A percentile compares a stretch with the other conserved stretches of the same genome.
Conservation (phyloP, 306 rosid genomes). For the Phaseolus lunatus region DNA sequence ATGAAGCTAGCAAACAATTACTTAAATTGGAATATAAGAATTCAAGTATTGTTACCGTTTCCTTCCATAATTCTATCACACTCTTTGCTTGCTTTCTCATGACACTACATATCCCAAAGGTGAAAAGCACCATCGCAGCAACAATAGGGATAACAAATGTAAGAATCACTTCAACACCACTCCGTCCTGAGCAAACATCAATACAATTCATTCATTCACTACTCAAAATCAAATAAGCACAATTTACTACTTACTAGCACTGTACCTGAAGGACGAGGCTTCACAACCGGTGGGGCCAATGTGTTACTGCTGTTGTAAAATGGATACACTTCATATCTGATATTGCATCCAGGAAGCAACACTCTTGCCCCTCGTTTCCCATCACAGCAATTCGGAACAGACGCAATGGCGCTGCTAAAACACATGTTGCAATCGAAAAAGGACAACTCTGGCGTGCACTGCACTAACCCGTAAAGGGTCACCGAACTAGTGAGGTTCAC, state of each 20-base stretch:
- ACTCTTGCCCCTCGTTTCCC: conserved; percentile 47
- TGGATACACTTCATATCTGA: conserved; percentile 44
- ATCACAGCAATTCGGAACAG: conserved; percentile 57
- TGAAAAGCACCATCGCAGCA: conserved; percentile 45
- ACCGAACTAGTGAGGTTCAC: conserved; percentile 41
- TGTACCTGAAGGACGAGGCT: conserved; percentile 45
- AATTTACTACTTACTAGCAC: not conserved
- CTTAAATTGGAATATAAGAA: not conserved
- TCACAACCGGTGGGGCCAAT: conserved; percentile 12
- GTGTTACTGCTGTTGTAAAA: conserved; percentile 41
- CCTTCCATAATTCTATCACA: conserved; percentile 31
- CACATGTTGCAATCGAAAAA: conserved; percentile 43
- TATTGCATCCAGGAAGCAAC: conserved; percentile 47
- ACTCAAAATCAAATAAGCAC: not conserved
- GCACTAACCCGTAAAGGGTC: conserved; percentile 49
- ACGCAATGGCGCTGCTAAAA: conserved; percentile 53
- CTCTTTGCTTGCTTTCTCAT: conserved; percentile 43
- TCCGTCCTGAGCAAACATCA: conserved; percentile 41
- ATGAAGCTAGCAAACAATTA: not conserved
- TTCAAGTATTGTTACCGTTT: conserved; percentile 37
- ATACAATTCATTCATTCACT: not conserved
- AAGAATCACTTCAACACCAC: conserved; percentile 45
- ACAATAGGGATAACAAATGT: conserved; percentile 51
- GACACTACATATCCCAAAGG: conserved; percentile 50
- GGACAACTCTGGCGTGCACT: conserved; percentile 52